Conservation (phyloP, 2,329 filamentous ascomycete species). For the Sarocladium strictum region DNA sequence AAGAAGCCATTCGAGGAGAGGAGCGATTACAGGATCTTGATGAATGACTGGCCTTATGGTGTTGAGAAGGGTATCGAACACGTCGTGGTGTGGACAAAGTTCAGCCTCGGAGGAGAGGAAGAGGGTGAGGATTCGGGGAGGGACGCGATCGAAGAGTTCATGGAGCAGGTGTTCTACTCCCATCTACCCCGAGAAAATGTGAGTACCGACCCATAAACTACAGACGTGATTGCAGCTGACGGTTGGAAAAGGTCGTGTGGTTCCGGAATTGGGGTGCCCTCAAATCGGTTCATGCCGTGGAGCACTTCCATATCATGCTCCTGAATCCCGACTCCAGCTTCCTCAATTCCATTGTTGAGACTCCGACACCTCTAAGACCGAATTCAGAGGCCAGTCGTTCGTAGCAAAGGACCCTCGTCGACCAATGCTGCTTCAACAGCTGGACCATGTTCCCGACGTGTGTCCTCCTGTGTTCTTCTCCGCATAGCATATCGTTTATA, state of each 20-base stretch:
- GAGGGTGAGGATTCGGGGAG: conserved; percentile 57
- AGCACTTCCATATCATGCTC: conserved; percentile 95
- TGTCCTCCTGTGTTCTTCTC: neutral
- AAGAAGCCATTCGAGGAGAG: conserved; percentile 35
- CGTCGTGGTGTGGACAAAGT: conserved; percentile 91
- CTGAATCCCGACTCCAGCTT: conserved; percentile 68
- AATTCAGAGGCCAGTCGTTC: too few relatives aligned
- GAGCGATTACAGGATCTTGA: conserved; percentile 65
- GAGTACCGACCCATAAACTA: too few relatives aligned
- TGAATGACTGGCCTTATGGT: conserved; percentile 94
- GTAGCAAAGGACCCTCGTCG: too few relatives aligned
- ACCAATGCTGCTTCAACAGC: too few relatives aligned
- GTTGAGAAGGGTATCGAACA: conserved; percentile 74
- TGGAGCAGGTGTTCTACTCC: conserved; percentile 58
- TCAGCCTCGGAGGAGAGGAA: conserved; percentile 62
- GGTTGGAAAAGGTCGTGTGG: conserved; percentile 26
- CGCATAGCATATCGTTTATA: too few relatives aligned
- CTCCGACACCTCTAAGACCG: neutral
- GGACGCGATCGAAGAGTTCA: conserved; percentile 63
- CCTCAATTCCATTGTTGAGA: neutral
- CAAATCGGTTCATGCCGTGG: conserved; percentile 80
- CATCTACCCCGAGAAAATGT: conserved; percentile 47
- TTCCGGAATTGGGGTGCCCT: conserved; percentile 77
- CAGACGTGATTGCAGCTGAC: too few relatives aligned
- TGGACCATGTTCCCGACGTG: too few relatives aligned